A percentile compares a stretch with the other conserved stretches of the same genome.
Evolutionary conservation across 805 yeast genomes (phyloP).

Genomic region (Candida vartiovaarae): DNA sequence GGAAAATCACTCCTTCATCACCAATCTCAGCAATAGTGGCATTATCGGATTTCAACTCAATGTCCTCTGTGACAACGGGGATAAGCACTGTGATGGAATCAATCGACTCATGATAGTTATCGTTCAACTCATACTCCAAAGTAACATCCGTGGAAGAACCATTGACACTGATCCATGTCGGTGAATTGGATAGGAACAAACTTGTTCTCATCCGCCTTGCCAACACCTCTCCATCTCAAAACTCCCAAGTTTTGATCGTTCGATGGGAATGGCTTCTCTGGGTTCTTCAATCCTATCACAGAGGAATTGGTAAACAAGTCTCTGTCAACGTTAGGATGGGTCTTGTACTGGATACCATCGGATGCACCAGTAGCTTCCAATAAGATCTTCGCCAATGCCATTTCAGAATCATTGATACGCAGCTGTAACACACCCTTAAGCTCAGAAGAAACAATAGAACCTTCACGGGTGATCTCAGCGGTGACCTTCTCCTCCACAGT

Average conservation of each 20-base stretch:
- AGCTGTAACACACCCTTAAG: conserved; percentile 87
- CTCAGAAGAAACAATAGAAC: conserved; percentile 61
- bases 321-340: conserved; percentile 95
- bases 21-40: conserved; percentile 50
- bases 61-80: conserved; percentile 58
- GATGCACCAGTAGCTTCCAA: conserved; percentile 44
- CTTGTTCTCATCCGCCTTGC: conserved; percentile 48
- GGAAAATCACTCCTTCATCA: conserved; percentile 68
- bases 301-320: conserved; percentile 49
- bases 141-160: conserved; percentile 66
- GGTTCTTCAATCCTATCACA: conserved; percentile 69
- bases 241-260: conserved; percentile 89
- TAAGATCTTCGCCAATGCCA: conserved; percentile 59
- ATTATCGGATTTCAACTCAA: conserved; percentile 43
- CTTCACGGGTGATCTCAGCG: conserved; percentile 80
- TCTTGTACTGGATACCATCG: conserved; percentile 64
- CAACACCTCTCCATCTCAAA: conserved; percentile 82
- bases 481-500: conserved; percentile 69
- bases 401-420: conserved; percentile 70
- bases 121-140: conserved; percentile 76
- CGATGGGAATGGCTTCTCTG: conserved; percentile 76
- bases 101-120: conserved; percentile 37
- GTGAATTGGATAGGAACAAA: conserved; percentile 65
- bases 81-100: conserved; percentile 51
- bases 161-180: conserved; percentile 77